Conservation (phyloP, 805 yeast species). For the Phaffomyces antillensis region DNA sequence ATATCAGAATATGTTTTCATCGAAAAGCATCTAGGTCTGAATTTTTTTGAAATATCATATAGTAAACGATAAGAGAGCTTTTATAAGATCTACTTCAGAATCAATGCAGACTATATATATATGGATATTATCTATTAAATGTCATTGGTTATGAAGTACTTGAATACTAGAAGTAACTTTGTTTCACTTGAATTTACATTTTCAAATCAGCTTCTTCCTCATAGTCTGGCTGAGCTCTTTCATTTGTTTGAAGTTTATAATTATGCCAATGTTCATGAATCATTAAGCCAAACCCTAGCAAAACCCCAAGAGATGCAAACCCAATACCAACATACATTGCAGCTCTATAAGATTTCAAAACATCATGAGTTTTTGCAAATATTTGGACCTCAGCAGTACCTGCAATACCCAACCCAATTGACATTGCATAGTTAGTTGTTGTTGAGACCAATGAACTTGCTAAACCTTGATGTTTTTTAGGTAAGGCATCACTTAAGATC, state of each 20-base stretch:
- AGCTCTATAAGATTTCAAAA: conserved; percentile 42
- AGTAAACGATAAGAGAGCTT: too few relatives aligned
- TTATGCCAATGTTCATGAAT: not conserved
- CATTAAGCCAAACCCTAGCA: conserved; percentile 14
- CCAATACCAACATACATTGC: conserved; percentile 61
- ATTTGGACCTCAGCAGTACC: conserved; percentile 53
- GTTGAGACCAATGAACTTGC: conserved; percentile 72
- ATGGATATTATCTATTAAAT: too few relatives aligned
- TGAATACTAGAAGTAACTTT: not conserved
- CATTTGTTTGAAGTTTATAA: not conserved
- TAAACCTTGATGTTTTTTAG: conserved; percentile 63
- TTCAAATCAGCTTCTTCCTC: not conserved
- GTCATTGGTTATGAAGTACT: not conserved
- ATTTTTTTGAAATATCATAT: too few relatives aligned
- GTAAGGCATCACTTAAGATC: conserved; percentile 51
- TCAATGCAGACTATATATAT: too few relatives aligned
- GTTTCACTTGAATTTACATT: not conserved
- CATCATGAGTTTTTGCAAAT: conserved; percentile 18
- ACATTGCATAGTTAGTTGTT: conserved; percentile 63
- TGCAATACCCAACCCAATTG: conserved; percentile 64
- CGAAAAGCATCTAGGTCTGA: too few relatives aligned
- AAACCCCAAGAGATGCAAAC: conserved; percentile 42
- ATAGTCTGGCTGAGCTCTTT: too few relatives aligned
- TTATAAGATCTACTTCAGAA: too few relatives aligned
- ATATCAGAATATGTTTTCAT: too few relatives aligned